These are phyloP conservation scores for Acorus calamus DNA, from an alignment of 106 monocot species.

Conservation along the genomic window DNA sequence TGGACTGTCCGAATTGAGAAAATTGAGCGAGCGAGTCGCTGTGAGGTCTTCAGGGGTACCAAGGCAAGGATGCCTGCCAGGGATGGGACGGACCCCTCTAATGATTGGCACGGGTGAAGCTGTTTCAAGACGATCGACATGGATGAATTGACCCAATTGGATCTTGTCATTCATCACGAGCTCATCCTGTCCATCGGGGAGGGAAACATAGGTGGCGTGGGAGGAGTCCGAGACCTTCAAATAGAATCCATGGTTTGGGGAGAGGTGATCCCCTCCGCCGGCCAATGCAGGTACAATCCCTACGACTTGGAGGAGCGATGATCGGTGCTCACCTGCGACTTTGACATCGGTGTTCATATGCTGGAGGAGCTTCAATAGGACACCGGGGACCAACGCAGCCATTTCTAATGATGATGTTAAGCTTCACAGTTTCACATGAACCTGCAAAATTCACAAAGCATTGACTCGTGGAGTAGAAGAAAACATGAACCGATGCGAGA, in stretches of 20 bases:
- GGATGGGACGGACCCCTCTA: constrained; percentile 57
- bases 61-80: constrained; percentile 73
- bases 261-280: constrained; percentile 44
- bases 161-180: constrained; percentile 81
- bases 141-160: constrained; percentile 74
- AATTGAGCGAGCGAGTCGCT: constrained; percentile 29
- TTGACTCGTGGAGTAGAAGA: too few relatives aligned
- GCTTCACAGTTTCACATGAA: too few relatives aligned
- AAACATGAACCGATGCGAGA: too few relatives aligned
- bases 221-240: constrained; percentile 90
- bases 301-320: constrained; percentile 74
- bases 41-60: constrained; percentile 69
- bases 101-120: constrained; percentile 66
- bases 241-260: constrained; percentile 73
- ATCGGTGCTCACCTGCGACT: constrained; percentile 57
- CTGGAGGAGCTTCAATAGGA: constrained; percentile 77
- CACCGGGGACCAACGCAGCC: constrained; percentile 69
- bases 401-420: constrained; percentile 15
- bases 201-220: constrained; percentile 73
- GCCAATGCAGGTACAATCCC: constrained; percentile 80
- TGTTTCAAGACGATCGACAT: constrained; percentile 64
- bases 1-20: constrained; percentile 30
- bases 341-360: constrained; percentile 70
- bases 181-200: constrained; percentile 67
- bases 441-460: too few relatives aligned